Evolutionary conservation across 148 eudicot genomes (phyloP), one percentile per base, ranked within the genome.

Genomic region (Suaeda aralocaspica): DNA sequence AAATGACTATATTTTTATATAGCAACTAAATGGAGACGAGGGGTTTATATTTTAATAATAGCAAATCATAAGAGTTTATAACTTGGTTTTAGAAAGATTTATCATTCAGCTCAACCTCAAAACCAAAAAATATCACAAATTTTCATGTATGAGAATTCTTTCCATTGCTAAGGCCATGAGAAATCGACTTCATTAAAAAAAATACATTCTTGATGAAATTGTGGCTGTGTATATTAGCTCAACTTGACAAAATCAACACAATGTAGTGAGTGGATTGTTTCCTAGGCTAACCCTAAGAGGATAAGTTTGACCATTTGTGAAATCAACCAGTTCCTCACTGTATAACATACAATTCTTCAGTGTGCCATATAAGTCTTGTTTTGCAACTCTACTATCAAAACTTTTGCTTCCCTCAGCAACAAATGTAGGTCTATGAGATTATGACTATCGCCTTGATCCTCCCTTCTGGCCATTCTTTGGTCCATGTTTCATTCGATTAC

Each of bases 321-420:
- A 22, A 31, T 16, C 66, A 22, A 39, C 46, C 28, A 3, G 18
- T 36, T 34, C 12, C 21, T n/a, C n/a, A n/a, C n/a, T 7, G 3
- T 18, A 59, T 0, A 19, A 18, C 7, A 39, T 16, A 3, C 49
- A 2, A 0, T 6, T 34, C 29, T 49, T 53, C 22, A 6, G 16
- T 21, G 24, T 22, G 16, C 33, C 19, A 34, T 39, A 2, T 34
- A 8, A 22, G 50, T 36, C 61, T 13, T 39, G 46, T 14, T 62
- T 62, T 31, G 18, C 44, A 65, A 71, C 49, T 33, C 53, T 36
- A 60, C 21, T 25, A 0, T 62, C 75, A 73, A 77, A 77, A 77
- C 49, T 61, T 70, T 53, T 72, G 71, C 44, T 72, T 22, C 58
- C 59, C 50, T n/a, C 56, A 11, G 45, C 31, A 42, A 52, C 65